These are phyloP conservation scores for Cladophialophora immunda DNA, from an alignment of 2,329 filamentous ascomycete genomes.

Conservation along the genomic window DNA sequence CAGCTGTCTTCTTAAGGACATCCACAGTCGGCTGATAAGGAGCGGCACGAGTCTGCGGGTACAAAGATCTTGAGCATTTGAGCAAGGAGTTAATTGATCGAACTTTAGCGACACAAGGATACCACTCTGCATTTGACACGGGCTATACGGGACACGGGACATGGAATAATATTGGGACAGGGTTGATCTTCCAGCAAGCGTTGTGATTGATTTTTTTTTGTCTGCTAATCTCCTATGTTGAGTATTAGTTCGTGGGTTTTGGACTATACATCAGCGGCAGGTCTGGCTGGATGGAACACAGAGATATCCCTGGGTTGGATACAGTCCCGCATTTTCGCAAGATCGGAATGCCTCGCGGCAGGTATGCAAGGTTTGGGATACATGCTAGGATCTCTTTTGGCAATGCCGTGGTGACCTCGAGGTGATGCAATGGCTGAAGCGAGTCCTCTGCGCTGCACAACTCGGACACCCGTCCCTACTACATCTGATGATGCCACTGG, in stretches of 20 bases:
- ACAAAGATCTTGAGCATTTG: conserved; percentile 49
- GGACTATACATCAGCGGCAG: conserved; percentile 48
- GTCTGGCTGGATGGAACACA: conserved; percentile 54
- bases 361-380: conserved; percentile 53
- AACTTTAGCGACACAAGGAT: conserved; percentile 56
- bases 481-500: conserved; percentile 44
- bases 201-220: conserved; percentile 49
- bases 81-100: conserved; percentile 45
- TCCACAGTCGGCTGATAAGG: conserved; percentile 10
- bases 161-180: conserved; percentile 47
- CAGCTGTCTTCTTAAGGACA: conserved; percentile 6
- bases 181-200: conserved; percentile 61
- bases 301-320: conserved; percentile 47
- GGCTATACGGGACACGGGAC: conserved; percentile 35
- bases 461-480: conserved; percentile 22
- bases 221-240: conserved; percentile 37
- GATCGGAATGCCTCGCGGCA: conserved; percentile 60
- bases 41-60: conserved; percentile 42
- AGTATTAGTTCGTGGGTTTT: conserved; percentile 34
- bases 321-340: conserved; percentile 56
- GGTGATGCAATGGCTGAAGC: conserved; percentile 32
- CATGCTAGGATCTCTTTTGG: conserved; percentile 45
- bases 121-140: conserved; percentile 50
- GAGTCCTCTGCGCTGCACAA: conserved; percentile 27
- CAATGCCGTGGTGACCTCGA: conserved; percentile 42